These are phyloP conservation scores for Alternaria dauci DNA, from an alignment of 2,329 filamentous ascomycete genomes.

Conservation along the genomic window DNA sequence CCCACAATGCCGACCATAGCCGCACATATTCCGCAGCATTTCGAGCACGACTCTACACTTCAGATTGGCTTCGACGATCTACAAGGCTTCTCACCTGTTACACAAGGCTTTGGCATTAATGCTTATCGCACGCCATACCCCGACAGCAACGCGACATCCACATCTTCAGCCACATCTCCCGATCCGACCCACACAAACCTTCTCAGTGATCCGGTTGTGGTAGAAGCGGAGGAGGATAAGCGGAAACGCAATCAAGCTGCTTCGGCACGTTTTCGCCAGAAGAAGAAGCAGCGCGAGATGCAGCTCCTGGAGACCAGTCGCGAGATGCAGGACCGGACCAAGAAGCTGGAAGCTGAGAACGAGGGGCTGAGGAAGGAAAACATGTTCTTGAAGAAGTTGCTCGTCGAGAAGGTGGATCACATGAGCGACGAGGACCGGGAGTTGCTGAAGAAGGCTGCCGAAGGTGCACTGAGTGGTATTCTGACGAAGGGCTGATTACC, in stretches of 20 bases:
- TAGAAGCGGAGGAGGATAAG: slow-evolving; percentile 83
- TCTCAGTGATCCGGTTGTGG: slow-evolving; percentile 34
- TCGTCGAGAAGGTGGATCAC: slow-evolving; percentile 51
- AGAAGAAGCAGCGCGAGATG: slow-evolving; percentile 96
- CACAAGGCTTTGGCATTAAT: slow-evolving; percentile 35
- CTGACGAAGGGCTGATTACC: no score
- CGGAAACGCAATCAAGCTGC: slow-evolving; percentile 88
- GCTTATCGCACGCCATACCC: slow-evolving; percentile 44
- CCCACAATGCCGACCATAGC: slow-evolving; percentile 41
- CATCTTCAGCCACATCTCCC: slow-evolving; percentile 37
- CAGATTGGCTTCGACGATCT: slow-evolving; percentile 40
- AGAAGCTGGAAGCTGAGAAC: slow-evolving; percentile 67
- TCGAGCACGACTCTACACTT: slow-evolving; percentile 35
- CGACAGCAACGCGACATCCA: slow-evolving; percentile 43
- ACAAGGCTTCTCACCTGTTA: slow-evolving; percentile 38
- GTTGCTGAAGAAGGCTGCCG: slow-evolving; percentile 38
- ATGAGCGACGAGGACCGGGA: slow-evolving; percentile 49
- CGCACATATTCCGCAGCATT: slow-evolving; percentile 33
- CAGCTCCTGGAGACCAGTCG: slow-evolving; percentile 65
- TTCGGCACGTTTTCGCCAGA: slow-evolving; percentile 86
- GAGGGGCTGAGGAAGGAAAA: slow-evolving; percentile 54
- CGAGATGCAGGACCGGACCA: slow-evolving; percentile 83
- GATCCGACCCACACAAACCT: slow-evolving; percentile 26
- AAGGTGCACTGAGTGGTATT: slow-evolving; percentile 21
- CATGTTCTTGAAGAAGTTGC: slow-evolving; percentile 48